A percentile compares a stretch with the other conserved stretches of the same genome.
Conservation (phyloP, 2,329 filamentous ascomycete genomes). For the Helotiales sp. region DNA sequence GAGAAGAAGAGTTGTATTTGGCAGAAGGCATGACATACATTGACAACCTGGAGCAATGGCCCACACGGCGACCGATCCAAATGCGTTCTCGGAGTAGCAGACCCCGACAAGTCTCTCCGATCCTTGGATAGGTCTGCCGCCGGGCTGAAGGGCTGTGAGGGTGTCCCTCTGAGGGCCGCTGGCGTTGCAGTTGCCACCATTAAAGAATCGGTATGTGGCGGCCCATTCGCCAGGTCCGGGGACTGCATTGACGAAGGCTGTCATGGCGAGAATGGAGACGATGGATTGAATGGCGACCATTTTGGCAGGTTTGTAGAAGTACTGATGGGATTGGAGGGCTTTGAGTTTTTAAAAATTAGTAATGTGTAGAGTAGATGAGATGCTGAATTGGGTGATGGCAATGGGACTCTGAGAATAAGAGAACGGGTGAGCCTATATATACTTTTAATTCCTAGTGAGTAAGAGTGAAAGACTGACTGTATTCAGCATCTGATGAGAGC, state of each 20-base stretch:
- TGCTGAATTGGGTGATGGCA: background rate
- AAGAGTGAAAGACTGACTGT: background rate
- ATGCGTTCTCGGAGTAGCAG: background rate
- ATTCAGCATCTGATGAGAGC: background rate
- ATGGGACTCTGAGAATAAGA: background rate
- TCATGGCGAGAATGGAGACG: background rate
- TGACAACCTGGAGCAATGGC: background rate
- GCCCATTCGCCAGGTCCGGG: background rate
- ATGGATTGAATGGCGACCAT: conserved; percentile 1
- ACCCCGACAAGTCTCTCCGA: background rate
- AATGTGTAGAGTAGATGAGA: too few relatives aligned
- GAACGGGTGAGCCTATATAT: background rate
- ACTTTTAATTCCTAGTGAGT: background rate
- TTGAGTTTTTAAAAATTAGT: background rate
- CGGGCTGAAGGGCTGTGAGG: background rate
- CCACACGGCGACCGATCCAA: background rate
- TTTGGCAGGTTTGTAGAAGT: background rate
- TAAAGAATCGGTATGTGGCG: conserved; percentile 6
- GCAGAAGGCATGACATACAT: background rate
- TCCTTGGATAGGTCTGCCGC: background rate
- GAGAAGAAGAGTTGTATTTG: too few relatives aligned
- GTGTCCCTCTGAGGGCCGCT: background rate
- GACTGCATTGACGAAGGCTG: background rate
- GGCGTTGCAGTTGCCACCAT: background rate
- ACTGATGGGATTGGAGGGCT: background rate